Evolutionary conservation across 2,329 filamentous ascomycete genomes (phyloP).

Genomic region (Claviceps monticola): DNA sequence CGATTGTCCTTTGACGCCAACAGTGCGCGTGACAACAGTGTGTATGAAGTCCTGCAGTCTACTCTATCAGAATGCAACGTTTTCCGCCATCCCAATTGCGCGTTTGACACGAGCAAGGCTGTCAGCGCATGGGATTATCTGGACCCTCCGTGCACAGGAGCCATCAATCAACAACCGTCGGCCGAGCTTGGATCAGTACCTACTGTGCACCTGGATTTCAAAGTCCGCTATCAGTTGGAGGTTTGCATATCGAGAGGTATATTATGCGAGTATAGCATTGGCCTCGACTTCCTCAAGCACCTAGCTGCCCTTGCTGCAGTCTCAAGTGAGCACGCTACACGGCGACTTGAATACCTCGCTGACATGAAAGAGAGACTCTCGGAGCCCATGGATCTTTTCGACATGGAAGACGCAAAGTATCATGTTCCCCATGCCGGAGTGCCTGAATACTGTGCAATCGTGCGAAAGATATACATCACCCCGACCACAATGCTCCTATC

Average conservation of each 20-base stretch:
- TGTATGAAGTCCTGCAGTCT: slow-evolving; percentile 24
- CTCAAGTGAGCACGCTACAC: slow-evolving; percentile 37
- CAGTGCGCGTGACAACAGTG: not conserved
- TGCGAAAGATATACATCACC: slow-evolving; percentile 67
- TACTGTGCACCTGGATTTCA: slow-evolving; percentile 42
- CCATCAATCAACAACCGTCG: slow-evolving; percentile 14
- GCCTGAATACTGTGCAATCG: slow-evolving; percentile 58
- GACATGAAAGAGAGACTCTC: slow-evolving; percentile 48
- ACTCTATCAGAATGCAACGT: slow-evolving; percentile 65
- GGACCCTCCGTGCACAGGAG: slow-evolving; percentile 11
- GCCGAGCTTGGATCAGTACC: slow-evolving; percentile 13
- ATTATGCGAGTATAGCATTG: slow-evolving; percentile 64
- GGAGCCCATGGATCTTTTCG: slow-evolving; percentile 61
- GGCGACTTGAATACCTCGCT: slow-evolving; percentile 60
- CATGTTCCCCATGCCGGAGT: slow-evolving; percentile 37
- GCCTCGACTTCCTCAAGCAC: slow-evolving; percentile 48
- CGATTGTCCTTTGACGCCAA: slow-evolving; percentile 22
- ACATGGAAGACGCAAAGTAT: slow-evolving; percentile 32
- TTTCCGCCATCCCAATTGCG: slow-evolving; percentile 24
- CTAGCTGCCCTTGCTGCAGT: slow-evolving; percentile 43
- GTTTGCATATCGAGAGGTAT: slow-evolving; percentile 74
- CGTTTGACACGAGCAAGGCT: slow-evolving; percentile 24
- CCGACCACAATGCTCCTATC: slow-evolving; percentile 70
- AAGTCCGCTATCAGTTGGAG: slow-evolving; percentile 79
- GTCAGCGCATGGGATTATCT: slow-evolving; percentile 19